phyloP scores from a whole-genome alignment of 108 stramenopile genomes.

The Asterionellopsis glacialis region DNA sequence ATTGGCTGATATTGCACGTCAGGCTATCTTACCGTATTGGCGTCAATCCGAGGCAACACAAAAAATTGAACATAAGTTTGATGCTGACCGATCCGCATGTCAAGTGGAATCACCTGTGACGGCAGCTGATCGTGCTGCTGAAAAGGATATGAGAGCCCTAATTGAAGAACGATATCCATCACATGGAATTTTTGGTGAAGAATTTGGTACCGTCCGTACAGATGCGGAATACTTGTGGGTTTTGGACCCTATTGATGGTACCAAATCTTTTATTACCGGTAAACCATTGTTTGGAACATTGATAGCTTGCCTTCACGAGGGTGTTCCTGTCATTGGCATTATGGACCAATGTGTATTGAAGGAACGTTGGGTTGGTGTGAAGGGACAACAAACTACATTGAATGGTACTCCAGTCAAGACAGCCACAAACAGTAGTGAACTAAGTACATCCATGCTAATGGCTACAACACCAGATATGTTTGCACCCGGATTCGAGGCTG shows the following conservation, averaged over 20 bases:
- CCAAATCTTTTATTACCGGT: constrained; percentile 51
- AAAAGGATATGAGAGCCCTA: constrained; percentile 34
- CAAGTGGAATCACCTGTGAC: constrained; percentile 46
- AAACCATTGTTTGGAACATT: constrained; percentile 56
- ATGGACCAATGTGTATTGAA: constrained; percentile 51
- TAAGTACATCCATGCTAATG: constrained; percentile 38
- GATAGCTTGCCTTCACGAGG: constrained; percentile 34
- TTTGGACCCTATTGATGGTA: constrained; percentile 56
- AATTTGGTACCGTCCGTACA: constrained; percentile 31
- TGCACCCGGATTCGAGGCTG: constrained; percentile 29
- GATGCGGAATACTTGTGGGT: constrained; percentile 54
- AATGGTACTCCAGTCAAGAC: constrained; percentile 39
- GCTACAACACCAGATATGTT: constrained; percentile 57
- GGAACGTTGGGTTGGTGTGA: constrained; percentile 50
- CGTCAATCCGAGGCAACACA: constrained; percentile 20
- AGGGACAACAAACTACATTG: constrained; percentile 27
- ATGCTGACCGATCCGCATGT: constrained; percentile 27
- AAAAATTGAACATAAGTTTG: constrained; percentile 38
- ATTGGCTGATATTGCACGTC: constrained; percentile 42
- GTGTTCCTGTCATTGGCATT: constrained; percentile 42
- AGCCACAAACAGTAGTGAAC: constrained; percentile 9
- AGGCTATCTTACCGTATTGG: constrained; percentile 46
- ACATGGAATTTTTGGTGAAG: constrained; percentile 54
- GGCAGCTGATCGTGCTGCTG: constrained; percentile 44
- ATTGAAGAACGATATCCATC: constrained; percentile 41